Conservation (phyloP, 1,284 basidiomycete species). For the Lentinula novae-zelandiae region DNA sequence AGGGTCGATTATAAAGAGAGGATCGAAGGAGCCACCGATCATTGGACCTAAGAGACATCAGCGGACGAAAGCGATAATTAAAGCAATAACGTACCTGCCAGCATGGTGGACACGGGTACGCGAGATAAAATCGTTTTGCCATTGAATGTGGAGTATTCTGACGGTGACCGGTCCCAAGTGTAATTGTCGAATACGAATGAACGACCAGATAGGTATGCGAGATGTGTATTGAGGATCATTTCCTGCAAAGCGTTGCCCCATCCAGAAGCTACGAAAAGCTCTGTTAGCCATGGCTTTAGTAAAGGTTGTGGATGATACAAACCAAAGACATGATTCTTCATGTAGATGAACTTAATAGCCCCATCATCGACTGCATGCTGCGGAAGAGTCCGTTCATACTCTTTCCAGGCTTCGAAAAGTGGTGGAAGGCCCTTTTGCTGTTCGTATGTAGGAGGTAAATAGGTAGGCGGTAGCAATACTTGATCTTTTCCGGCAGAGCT, state of each 20-base stretch:
- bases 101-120: slow-evolving; percentile 39
- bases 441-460: neutral
- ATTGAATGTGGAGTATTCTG: slow-evolving; percentile 26
- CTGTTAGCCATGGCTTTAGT: neutral
- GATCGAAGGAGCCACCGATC: slow-evolving; percentile 29
- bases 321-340: slow-evolving; percentile 46
- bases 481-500: neutral
- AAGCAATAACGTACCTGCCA: slow-evolving; percentile 28
- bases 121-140: slow-evolving; percentile 37
- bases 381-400: slow-evolving; percentile 41
- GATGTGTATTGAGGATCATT: slow-evolving; percentile 43
- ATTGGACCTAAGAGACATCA: slow-evolving; percentile 27
- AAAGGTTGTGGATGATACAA: slow-evolving; percentile 12
- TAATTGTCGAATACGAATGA: slow-evolving; percentile 13
- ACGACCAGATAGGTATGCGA: slow-evolving; percentile 32
- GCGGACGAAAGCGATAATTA: neutral
- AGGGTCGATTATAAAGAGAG: neutral
- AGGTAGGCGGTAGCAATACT: neutral
- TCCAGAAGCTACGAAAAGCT: slow-evolving; percentile 34
- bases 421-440: slow-evolving; percentile 32
- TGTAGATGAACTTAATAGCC: slow-evolving; percentile 43
- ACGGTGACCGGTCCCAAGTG: slow-evolving; percentile 9
- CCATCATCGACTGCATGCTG: slow-evolving; percentile 44
- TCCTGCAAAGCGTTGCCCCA: slow-evolving; percentile 63
- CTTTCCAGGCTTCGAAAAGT: slow-evolving; percentile 40